Percentiles rank a stretch among this genome's conserved stretches.
These are phyloP conservation scores for Debaryomyces tyrocola DNA, from an alignment of 805 yeast genomes.

Conservation along the genomic window DNA sequence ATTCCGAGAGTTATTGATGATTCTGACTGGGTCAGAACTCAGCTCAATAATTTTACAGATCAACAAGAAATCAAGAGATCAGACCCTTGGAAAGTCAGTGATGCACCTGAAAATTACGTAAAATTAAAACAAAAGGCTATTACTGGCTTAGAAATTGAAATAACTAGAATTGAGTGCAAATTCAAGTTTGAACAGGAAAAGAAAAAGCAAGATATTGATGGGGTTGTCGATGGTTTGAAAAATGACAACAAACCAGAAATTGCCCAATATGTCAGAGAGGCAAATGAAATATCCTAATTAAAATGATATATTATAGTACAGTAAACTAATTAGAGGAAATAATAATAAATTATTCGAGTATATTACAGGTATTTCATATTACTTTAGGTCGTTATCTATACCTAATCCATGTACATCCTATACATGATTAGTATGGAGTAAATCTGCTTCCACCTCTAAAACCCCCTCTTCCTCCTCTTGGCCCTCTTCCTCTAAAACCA, in stretches of 20 bases:
- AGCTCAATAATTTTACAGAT: slow-evolving; percentile 44
- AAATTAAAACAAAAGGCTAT: slow-evolving; percentile 48
- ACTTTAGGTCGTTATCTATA: too few species aligned
- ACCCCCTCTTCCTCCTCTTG: slow-evolving; percentile 29
- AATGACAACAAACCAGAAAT: slow-evolving; percentile 32
- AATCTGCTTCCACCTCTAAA: slow-evolving; percentile 18
- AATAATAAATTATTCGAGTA: background rate
- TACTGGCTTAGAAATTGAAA: slow-evolving; percentile 55
- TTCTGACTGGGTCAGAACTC: slow-evolving; percentile 44
- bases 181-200: slow-evolving; percentile 59
- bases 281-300: slow-evolving; percentile 17
- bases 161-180: slow-evolving; percentile 48
- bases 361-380: background rate
- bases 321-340: background rate
- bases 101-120: slow-evolving; percentile 54
- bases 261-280: slow-evolving; percentile 22
- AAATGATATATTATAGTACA: background rate
- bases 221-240: slow-evolving; percentile 49
- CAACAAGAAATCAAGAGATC: slow-evolving; percentile 47
- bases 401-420: too few species aligned
- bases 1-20: slow-evolving; percentile 46
- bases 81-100: slow-evolving; percentile 53
- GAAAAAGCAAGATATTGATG: slow-evolving; percentile 45
- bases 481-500: slow-evolving; percentile 20
- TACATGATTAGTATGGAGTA: slow-evolving; percentile 36